Conservation (phyloP, 1,284 basidiomycete genomes). For the Butyriboletus appendiculatus region DNA sequence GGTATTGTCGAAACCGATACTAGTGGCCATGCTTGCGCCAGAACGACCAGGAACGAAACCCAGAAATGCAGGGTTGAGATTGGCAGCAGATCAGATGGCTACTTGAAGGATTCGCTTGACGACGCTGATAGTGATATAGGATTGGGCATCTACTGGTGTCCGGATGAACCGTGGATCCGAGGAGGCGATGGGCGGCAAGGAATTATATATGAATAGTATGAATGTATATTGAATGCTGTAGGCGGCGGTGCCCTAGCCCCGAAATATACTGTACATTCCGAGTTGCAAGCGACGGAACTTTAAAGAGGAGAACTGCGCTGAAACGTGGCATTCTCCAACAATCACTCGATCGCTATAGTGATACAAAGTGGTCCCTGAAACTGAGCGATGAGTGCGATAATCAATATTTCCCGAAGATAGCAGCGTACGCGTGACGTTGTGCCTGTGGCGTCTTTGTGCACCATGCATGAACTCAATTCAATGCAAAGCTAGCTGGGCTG, state of each 20-base stretch:
- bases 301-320: background rate
- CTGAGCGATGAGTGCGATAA: background rate
- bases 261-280: background rate
- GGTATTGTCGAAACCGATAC: slow-evolving; percentile 44
- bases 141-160: background rate
- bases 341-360: background rate
- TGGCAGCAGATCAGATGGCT: background rate
- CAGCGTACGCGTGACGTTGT: too few species aligned
- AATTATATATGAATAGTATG: background rate
- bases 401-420: background rate
- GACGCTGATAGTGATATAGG: slow-evolving; percentile 13
- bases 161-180: slow-evolving; percentile 6
- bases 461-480: background rate
- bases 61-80: background rate
- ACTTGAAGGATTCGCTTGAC: background rate
- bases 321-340: background rate
- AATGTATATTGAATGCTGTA: background rate
- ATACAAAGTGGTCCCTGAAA: background rate
- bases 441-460: background rate
- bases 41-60: background rate
- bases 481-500: too few species aligned
- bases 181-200: slow-evolving; percentile 6
- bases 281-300: background rate
- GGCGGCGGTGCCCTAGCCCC: background rate
- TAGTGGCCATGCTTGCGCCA: slow-evolving; percentile 15